Evolutionary conservation across 2,329 filamentous ascomycete species (phyloP).

Genomic region (Exophiala aquamarina): DNA sequence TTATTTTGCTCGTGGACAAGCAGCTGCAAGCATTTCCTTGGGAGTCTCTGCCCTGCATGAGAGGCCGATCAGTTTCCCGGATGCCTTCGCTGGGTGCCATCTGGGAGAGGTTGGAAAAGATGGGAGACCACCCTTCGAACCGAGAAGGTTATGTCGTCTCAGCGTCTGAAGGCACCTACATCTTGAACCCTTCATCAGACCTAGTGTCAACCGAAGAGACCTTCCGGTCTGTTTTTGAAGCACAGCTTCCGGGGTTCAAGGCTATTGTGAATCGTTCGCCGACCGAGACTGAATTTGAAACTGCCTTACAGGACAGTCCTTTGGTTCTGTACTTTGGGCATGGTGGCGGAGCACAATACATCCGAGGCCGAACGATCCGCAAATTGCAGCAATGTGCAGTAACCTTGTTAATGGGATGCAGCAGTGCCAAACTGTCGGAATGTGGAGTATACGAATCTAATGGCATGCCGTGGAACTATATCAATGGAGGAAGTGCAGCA

Average conservation of each 20-base stretch:
- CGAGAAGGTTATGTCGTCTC: constrained; percentile 13
- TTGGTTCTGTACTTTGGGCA: constrained; percentile 94
- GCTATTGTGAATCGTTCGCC: constrained; percentile 69
- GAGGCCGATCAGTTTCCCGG: constrained; percentile 75
- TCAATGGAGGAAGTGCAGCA: constrained; percentile 82
- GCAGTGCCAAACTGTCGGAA: constrained; percentile 76
- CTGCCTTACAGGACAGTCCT: constrained; percentile 64
- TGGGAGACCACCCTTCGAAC: constrained; percentile 24
- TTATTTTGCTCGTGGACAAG: constrained; percentile 88
- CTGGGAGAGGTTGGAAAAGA: constrained; percentile 64
- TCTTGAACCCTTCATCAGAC: constrained; percentile 87
- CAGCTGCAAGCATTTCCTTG: constrained; percentile 88
- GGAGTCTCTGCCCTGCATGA: constrained; percentile 89
- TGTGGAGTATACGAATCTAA: constrained; percentile 87
- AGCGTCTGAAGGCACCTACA: constrained; percentile 55
- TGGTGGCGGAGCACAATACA: constrained; percentile 91
- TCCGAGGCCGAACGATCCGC: constrained; percentile 79
- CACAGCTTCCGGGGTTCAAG: constrained; percentile 17
- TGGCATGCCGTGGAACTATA: constrained; percentile 87
- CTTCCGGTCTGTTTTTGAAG: constrained; percentile 56
- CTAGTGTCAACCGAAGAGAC: constrained; percentile 74
- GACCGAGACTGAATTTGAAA: constrained; percentile 73
- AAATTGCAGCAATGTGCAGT: constrained; percentile 76
- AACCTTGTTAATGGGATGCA: constrained; percentile 91
- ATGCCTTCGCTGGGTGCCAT: constrained; percentile 84